Evolutionary conservation across 495 filamentous ascomycete genomes (phyloP).

Genomic region (Aspergillus cristatus): DNA sequence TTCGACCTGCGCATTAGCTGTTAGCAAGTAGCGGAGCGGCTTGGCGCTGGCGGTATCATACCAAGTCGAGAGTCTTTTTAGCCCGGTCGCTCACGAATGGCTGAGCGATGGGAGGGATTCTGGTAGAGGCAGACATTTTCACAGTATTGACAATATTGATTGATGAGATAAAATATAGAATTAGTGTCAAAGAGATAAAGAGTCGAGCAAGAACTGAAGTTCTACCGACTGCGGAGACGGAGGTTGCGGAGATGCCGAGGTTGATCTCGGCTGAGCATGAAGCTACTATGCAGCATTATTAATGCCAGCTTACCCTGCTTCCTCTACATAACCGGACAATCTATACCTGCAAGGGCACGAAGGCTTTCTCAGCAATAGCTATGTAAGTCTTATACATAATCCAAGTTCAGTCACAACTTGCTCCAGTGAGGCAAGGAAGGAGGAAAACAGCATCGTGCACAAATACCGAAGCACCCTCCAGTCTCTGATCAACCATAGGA

Average conservation of each 20-base stretch:
- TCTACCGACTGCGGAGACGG: conserved; percentile 16
- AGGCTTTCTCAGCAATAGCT: too few species aligned
- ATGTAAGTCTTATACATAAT: too few species aligned
- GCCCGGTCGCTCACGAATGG: conserved; percentile 70
- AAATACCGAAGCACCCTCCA: too few species aligned
- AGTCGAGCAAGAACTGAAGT: conserved; percentile 2
- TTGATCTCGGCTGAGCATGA: conserved; percentile 18
- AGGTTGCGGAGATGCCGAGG: conserved; percentile 22
- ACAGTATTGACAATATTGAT: background rate
- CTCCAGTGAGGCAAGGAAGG: too few species aligned
- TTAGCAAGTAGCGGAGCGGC: background rate
- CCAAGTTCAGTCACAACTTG: too few species aligned
- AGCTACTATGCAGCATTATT: background rate
- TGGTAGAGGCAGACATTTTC: conserved; percentile 50
- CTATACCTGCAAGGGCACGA: too few species aligned
- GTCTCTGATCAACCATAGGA: too few species aligned
- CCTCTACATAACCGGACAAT: too few species aligned
- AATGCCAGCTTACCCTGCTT: background rate
- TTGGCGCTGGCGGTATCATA: conserved; percentile 16
- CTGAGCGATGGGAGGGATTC: conserved; percentile 59
- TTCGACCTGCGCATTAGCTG: conserved; percentile 53
- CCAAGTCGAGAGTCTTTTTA: conserved; percentile 60
- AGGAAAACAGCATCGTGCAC: too few species aligned
- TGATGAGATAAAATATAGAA: background rate
- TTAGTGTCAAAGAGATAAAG: conserved; percentile 1